A percentile compares a stretch with the other conserved stretches of the same genome.
Conservation (phyloP, 139 green algal genomes). For the Edaphochlamys debaryana region DNA sequence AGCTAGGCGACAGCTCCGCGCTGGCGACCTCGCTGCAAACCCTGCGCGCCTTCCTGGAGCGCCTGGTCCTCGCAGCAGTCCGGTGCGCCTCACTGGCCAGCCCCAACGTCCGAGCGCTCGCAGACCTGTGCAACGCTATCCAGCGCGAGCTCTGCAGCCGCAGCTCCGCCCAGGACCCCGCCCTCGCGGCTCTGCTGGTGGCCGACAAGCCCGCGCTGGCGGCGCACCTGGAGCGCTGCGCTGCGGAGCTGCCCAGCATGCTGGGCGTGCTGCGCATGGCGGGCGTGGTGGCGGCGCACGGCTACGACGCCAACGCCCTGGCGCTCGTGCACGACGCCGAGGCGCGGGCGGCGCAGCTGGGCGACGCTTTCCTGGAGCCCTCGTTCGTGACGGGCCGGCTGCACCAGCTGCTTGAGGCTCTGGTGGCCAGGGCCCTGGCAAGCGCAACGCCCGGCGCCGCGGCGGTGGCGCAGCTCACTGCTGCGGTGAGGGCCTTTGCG, state of each 20-base stretch:
- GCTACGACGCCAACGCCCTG: slow-evolving; percentile 11
- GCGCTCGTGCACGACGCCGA: background rate
- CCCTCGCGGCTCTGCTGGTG: background rate
- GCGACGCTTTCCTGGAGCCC: background rate
- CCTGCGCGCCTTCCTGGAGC: background rate
- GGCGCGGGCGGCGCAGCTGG: background rate
- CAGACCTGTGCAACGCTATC: background rate
- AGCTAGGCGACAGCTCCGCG: background rate
- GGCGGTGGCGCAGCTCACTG: background rate
- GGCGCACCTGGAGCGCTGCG: background rate
- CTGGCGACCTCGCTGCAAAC: background rate
- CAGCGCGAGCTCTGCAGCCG: too few relatives aligned
- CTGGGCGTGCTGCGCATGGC: background rate
- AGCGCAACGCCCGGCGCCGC: too few relatives aligned
- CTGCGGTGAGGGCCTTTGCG: background rate
- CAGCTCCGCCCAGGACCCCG: too few relatives aligned
- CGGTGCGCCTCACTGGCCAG: slow-evolving; percentile 1
- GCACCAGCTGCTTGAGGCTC: background rate
- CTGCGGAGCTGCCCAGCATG: background rate
- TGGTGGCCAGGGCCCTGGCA: background rate
- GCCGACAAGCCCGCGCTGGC: background rate
- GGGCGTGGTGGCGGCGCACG: background rate
- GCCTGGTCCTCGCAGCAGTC: background rate
- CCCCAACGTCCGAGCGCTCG: background rate
- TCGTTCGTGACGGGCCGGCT: background rate